Base-by-base conservation (phyloP, 1,139 yeast species). In the Suzukiozyma palmioleophila region DNA sequence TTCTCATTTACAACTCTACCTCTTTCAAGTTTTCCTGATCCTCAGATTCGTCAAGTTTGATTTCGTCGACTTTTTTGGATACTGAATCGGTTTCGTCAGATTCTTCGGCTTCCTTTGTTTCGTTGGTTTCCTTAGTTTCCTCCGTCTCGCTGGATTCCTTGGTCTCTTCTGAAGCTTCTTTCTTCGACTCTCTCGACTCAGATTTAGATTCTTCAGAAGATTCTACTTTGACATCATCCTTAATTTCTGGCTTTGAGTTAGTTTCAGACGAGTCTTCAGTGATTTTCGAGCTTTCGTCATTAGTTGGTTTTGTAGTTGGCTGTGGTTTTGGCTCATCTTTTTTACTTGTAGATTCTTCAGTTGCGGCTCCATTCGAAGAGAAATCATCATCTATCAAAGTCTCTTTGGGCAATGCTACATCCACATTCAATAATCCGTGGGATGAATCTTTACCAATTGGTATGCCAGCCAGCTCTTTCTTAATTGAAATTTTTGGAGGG, bases 341-440 rank as follows among this genome's bases (percentile, higher is more conserved):
- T 12, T 38, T 32, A 16, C 36, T 41, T 14, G 31, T 38, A 10
- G 35, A 37, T 8, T 30, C 44, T 28, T 35, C 32, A 24, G 32
- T 14, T 21, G 32, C 35, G 11, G 39, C 36, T 25, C 39, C 40
- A 6, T 39, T 26, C 18, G 33, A 32, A 24, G 31, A 39, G 10
- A 35, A 15, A 16, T 43, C 42, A 11, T 60, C 66, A 42, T 64
- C 75, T 41, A 69, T 70, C 41, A 70, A 60, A 2, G 76, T 70
- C 46, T 69, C 76, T 52, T 66, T 69, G 12, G 69, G 73, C 36
- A 69, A 58, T 33, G 59, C 57, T 25, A 66, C 64, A 28, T 57
- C 56, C 4, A 30, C 13, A 16, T 15, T 15, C 22, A 30, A 15
- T 10, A 18, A 18, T 14, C 37, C 28, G 14, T 18, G 18, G 16